A percentile compares a stretch with the other conserved stretches of the same genome.
These are phyloP conservation scores for Prosopis cineraria DNA, from an alignment of 306 rosid species.

Conservation along the genomic window DNA sequence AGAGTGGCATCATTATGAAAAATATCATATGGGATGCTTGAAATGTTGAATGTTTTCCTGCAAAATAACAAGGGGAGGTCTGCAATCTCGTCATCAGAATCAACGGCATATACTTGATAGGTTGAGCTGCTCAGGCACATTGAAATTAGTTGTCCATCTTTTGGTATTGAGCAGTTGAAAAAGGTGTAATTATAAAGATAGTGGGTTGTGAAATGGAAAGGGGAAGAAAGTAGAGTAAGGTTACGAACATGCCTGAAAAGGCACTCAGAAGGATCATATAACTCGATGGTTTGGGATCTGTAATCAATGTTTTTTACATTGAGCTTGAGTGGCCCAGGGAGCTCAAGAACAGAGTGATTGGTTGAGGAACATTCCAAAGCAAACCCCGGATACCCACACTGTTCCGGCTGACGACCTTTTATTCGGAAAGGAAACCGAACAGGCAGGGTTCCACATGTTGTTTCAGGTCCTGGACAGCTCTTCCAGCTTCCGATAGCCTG, in stretches of 20 bases:
- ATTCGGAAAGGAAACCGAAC: slow-evolving; percentile 49
- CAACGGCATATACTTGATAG: background rate
- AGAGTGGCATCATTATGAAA: background rate
- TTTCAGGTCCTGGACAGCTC: background rate
- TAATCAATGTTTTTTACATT: slow-evolving; percentile 39
- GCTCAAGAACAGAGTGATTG: slow-evolving; percentile 31
- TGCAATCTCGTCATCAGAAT: fast-evolving
- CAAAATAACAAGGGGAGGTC: background rate
- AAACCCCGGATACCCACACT: slow-evolving; percentile 41
- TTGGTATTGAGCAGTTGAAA: slow-evolving; percentile 36
- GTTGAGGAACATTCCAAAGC: slow-evolving; percentile 42
- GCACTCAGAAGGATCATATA: slow-evolving; percentile 27
- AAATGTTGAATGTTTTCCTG: background rate
- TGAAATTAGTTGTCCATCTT: background rate
- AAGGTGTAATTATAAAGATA: background rate
- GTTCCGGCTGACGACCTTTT: background rate
- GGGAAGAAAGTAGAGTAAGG: slow-evolving; percentile 28
- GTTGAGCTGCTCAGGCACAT: slow-evolving; percentile 27
- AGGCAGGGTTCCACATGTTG: slow-evolving; percentile 24
- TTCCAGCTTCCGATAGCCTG: background rate
- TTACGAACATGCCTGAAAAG: background rate
- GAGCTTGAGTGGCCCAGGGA: slow-evolving; percentile 38
- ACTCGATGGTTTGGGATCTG: slow-evolving; percentile 25
- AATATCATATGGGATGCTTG: background rate
- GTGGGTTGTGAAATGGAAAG: background rate